Base-by-base conservation (phyloP, 345 rosid genomes). In the Sonneratia alba region DNA sequence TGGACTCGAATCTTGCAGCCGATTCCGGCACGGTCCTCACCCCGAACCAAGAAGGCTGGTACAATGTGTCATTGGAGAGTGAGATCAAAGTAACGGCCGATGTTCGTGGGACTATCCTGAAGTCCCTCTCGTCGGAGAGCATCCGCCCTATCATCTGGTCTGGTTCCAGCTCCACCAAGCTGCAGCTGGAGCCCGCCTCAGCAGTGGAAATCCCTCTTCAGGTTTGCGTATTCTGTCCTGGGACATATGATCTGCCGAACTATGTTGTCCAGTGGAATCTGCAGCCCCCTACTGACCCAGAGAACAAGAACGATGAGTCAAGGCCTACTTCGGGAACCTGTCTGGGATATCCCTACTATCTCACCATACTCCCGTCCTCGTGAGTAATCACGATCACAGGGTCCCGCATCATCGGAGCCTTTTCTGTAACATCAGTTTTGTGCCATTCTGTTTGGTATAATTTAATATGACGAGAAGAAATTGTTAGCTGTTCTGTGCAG, bases 131-230 rank as follows among this genome's bases (percentile, higher is more conserved):
- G 37, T 75, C 81, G 27, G 91, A 85, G 75, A 86, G 87, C 57
- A 87, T 81, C 45, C 77, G 86, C 43, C 89, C 95, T 1, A 87
- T 87, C 79, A 77, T 88, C 56, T 95, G 98, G 99, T 86, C 88
- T 57, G 97, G 90, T 53, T 80, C 96, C 64, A 89, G 93, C 76
- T 83, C 85, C 36, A 89, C 90, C 66, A 87, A 77, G 69, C 77
- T 86, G 71, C 77, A 43, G 72, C 77, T 89, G 62, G 82, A 80
- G 76, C 91, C 99, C 18, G 53, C 76, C 73, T 91, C 97, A 22
- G 77, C 85, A 13, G 51, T 70, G 0, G 85, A 82, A 80, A 78
- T 91, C 76, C 87, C 90, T 24, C 87, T 92, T 77, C 85, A 84
- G 85, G 76, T 92, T 68, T 89, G 88, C 27, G 77, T 87, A 71